phyloP scores from a whole-genome alignment of 2,329 filamentous ascomycete genomes.

The Colletotrichum eleusines region DNA sequence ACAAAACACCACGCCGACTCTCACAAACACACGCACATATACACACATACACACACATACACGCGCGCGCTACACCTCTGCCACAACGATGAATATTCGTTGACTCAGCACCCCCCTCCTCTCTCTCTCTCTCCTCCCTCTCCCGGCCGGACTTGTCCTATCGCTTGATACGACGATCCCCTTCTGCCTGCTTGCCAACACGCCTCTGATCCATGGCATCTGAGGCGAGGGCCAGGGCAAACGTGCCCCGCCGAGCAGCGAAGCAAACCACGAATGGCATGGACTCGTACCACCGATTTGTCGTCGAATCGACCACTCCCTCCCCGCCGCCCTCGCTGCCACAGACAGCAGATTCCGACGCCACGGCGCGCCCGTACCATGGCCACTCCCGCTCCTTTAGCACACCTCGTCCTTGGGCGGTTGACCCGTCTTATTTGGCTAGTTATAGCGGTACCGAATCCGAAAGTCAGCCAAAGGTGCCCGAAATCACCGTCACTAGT shows the following conservation, averaged over 20 bases:
- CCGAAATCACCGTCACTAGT: constrained; percentile 32
- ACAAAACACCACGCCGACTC: constrained; percentile 22
- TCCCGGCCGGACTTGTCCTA: constrained; percentile 1
- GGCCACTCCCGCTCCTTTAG: constrained; percentile 40
- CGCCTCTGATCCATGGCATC: constrained; percentile 34
- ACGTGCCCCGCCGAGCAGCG: constrained; percentile 37
- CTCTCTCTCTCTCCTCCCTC: not conserved
- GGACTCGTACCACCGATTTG: constrained; percentile 42
- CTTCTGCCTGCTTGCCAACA: not conserved
- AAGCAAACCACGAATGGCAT: constrained; percentile 39
- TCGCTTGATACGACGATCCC: constrained; percentile 6
- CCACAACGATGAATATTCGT: constrained; percentile 28
- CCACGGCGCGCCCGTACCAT: constrained; percentile 33
- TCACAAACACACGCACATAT: not conserved
- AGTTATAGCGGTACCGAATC: not conserved
- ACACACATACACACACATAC: not conserved
- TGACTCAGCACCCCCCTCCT: constrained; percentile 9
- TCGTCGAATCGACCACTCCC: constrained; percentile 32
- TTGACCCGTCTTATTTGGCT: not conserved
- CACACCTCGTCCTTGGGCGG: constrained; percentile 30
- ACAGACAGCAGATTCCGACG: not conserved
- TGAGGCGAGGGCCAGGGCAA: constrained; percentile 40
- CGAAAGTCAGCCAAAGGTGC: constrained; percentile 7
- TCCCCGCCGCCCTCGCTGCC: not conserved
- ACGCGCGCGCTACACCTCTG: not conserved